A percentile compares a stretch with the other conserved stretches of the same genome.
phyloP scores from a whole-genome alignment of 495 filamentous ascomycete genomes.

The Trichoderma erinaceum region DNA sequence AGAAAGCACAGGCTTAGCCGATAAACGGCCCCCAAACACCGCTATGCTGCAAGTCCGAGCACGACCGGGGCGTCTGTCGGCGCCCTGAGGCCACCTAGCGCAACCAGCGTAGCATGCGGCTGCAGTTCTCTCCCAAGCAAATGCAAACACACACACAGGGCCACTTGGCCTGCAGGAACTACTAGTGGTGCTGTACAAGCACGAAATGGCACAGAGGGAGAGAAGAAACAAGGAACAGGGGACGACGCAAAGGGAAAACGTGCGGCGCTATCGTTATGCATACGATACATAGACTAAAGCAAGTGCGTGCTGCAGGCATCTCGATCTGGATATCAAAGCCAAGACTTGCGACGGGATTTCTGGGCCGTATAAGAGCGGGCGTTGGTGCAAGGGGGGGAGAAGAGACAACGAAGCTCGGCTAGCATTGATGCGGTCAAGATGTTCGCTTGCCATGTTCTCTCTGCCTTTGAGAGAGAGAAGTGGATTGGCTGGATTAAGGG shows the following conservation, averaged over 20 bases:
- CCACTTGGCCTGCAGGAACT: conserved; percentile 4
- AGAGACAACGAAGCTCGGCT: neutral
- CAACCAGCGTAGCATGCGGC: conserved; percentile 1
- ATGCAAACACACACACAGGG: neutral
- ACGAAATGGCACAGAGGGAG: neutral
- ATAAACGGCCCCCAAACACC: neutral
- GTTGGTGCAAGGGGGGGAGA: neutral
- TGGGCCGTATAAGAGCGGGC: neutral
- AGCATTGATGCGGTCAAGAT: conserved; percentile 12
- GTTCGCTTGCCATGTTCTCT: neutral
- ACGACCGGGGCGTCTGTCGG: too few relatives aligned
- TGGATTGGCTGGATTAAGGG: neutral
- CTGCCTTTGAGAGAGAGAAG: neutral
- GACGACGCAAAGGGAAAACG: neutral
- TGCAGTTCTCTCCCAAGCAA: neutral
- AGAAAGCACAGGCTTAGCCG: neutral
- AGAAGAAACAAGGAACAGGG: neutral
- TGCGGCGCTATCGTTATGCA: conserved; percentile 12
- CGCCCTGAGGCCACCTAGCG: neutral
- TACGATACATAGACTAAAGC: conserved; percentile 12
- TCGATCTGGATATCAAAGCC: conserved; percentile 5
- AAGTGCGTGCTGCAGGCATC: conserved; percentile 14
- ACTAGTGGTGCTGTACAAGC: neutral
- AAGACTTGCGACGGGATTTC: neutral
- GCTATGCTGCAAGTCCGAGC: too few relatives aligned